These are phyloP conservation scores for Phoenix roebelenii DNA, from an alignment of 176 grass and related monocot species.

Conservation along the genomic window DNA sequence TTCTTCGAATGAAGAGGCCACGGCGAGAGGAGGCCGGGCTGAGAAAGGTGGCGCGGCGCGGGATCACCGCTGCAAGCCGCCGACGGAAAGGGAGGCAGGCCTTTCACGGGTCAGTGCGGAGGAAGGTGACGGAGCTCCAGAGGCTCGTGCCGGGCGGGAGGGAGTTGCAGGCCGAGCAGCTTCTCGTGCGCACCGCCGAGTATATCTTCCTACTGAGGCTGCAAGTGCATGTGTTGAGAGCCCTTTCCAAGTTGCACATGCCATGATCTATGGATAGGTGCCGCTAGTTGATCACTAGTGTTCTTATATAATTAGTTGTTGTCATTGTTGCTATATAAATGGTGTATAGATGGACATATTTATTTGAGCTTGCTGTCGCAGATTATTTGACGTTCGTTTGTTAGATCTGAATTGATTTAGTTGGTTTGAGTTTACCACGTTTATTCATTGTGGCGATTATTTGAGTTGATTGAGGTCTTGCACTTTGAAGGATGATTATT, in stretches of 20 bases:
- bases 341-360: slow-evolving; percentile 17
- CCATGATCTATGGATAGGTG: neutral
- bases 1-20: neutral
- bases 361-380: neutral
- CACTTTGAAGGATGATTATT: too few species aligned
- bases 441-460: too few species aligned
- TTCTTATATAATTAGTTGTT: slow-evolving; percentile 6
- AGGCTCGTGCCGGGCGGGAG: slow-evolving; percentile 61
- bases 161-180: slow-evolving; percentile 43
- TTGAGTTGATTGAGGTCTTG: too few species aligned
- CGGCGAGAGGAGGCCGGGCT: neutral
- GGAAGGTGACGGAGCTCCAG: slow-evolving; percentile 75
- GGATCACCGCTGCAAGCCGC: too few species aligned
- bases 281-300: too few species aligned
- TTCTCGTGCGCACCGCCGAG: slow-evolving; percentile 55
- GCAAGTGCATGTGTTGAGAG: slow-evolving; percentile 52
- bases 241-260: slow-evolving; percentile 39
- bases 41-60: too few species aligned
- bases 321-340: slow-evolving; percentile 20
- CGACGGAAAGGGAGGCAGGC: neutral
- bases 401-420: neutral
- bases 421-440: too few species aligned
- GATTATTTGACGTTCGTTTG: neutral
- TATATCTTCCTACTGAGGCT: slow-evolving; percentile 57
- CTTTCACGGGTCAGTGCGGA: slow-evolving; percentile 16